A percentile compares a stretch with the other conserved stretches of the same genome.
Conservation (phyloP, 495 filamentous ascomycete species). For the Polyplosphaeria fusca region DNA sequence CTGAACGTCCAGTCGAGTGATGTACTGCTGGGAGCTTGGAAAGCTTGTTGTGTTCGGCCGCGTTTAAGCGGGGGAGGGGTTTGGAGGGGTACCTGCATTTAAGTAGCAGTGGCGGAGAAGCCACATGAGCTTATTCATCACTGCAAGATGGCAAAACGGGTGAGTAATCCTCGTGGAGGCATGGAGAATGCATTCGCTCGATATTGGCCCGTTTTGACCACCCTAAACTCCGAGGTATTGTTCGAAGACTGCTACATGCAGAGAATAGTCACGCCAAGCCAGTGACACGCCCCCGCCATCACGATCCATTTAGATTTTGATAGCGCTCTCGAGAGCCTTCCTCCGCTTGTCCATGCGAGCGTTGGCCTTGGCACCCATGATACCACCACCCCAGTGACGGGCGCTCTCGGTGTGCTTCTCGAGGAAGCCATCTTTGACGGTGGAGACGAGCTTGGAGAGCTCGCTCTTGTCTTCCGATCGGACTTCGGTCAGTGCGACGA, state of each 20-base stretch:
- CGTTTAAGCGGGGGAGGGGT: conserved; percentile 6
- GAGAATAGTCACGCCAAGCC: conserved; percentile 25
- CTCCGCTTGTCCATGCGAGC: conserved; percentile 92
- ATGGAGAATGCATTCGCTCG: conserved; percentile 15
- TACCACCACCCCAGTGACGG: conserved; percentile 98
- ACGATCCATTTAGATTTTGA: conserved; percentile 77
- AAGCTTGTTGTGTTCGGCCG: not conserved
- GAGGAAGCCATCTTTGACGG: conserved; percentile 96
- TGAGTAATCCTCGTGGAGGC: conserved; percentile 21
- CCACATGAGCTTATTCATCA: conserved; percentile 21
- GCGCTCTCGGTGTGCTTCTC: conserved; percentile 92
- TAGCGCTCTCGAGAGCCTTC: conserved; percentile 85
- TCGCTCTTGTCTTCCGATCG: conserved; percentile 96
- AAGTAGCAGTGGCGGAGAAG: not conserved
- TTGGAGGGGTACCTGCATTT: conserved; percentile 13
- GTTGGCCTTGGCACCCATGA: conserved; percentile 97
- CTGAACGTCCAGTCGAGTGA: too few species aligned
- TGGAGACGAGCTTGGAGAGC: conserved; percentile 90
- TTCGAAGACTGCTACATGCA: conserved; percentile 28
- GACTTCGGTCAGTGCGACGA: conserved; percentile 92
- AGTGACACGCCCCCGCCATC: conserved; percentile 14
- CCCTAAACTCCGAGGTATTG: conserved; percentile 30
- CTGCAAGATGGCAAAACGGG: not conserved
- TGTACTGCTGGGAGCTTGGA: too few species aligned
- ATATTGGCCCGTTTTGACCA: conserved; percentile 21